Percentiles rank a stretch among this genome's conserved stretches.
Conservation (phyloP, 495 filamentous ascomycete genomes). For the Neurospora sp. region DNA sequence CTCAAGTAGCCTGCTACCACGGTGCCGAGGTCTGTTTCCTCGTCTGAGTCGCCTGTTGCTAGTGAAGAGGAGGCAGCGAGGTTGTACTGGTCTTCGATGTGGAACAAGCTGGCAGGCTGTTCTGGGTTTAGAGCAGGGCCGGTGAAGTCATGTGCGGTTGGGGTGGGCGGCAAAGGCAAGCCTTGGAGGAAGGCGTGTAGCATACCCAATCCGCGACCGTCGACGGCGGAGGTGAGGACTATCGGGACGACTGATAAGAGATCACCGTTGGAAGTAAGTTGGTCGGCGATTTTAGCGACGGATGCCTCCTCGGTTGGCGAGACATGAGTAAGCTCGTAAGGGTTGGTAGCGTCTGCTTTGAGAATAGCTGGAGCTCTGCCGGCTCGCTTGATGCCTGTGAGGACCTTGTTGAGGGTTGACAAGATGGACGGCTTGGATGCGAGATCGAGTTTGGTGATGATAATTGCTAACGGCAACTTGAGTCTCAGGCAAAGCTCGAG, state of each 20-base stretch:
- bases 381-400: constrained; percentile 66
- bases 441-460: constrained; percentile 86
- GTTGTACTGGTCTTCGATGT: constrained; percentile 70
- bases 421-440: constrained; percentile 60
- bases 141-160: constrained; percentile 34
- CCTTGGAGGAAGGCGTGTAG: constrained; percentile 72
- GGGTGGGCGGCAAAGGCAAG: constrained; percentile 58
- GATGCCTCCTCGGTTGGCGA: constrained; percentile 37
- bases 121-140: constrained; percentile 36
- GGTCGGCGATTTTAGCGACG: constrained; percentile 38
- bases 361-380: constrained; percentile 66
- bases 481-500: constrained; percentile 80
- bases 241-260: constrained; percentile 62
- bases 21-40: constrained; percentile 32
- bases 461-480: constrained; percentile 60
- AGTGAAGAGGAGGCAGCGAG: constrained; percentile 35
- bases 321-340: constrained; percentile 24
- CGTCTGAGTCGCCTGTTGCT: constrained; percentile 25
- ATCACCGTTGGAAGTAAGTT: constrained; percentile 31
- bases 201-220: constrained; percentile 69
- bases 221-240: constrained; percentile 76
- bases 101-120: constrained; percentile 55
- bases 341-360: constrained; percentile 29
- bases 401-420: constrained; percentile 56
- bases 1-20: constrained; percentile 77